phyloP scores from a whole-genome alignment of 1,139 yeast genomes.

The Nakaseomyces kungkrabaensis region DNA sequence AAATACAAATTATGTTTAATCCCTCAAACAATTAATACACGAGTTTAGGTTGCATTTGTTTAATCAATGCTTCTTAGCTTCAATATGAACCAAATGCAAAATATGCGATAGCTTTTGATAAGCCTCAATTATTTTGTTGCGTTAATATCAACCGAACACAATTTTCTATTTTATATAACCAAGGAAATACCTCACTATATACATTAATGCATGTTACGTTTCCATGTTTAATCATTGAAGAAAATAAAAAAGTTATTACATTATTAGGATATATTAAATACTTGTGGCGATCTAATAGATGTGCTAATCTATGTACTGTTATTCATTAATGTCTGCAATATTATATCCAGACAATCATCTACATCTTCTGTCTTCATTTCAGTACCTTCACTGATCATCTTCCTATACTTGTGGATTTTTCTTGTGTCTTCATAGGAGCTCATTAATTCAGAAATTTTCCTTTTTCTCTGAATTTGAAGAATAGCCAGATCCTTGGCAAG shows the following conservation, averaged over 20 bases:
- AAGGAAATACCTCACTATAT: constrained; percentile 2
- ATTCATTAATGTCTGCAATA: constrained; percentile 21
- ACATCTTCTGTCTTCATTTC: constrained; percentile 65
- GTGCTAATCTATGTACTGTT: constrained; percentile 5
- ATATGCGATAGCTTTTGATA: background rate
- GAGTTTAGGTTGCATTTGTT: background rate
- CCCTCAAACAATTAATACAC: background rate
- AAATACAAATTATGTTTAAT: background rate
- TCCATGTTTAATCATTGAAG: background rate
- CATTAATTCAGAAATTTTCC: constrained; percentile 37
- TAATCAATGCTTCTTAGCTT: background rate
- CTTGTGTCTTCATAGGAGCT: constrained; percentile 36
- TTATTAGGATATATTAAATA: too few relatives aligned
- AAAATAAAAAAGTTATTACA: background rate
- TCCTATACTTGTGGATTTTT: constrained; percentile 72
- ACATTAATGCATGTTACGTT: constrained; percentile 4
- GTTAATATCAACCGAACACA: background rate
- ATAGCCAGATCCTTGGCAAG: constrained; percentile 25
- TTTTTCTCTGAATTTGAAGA: constrained; percentile 40
- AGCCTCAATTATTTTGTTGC: background rate
- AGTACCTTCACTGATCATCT: constrained; percentile 74
- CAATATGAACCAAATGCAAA: background rate
- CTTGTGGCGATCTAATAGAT: background rate
- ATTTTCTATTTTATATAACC: background rate
- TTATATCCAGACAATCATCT: constrained; percentile 28